phyloP scores from a whole-genome alignment of 148 eudicot species.

The Tetragonia tetragonoides region DNA sequence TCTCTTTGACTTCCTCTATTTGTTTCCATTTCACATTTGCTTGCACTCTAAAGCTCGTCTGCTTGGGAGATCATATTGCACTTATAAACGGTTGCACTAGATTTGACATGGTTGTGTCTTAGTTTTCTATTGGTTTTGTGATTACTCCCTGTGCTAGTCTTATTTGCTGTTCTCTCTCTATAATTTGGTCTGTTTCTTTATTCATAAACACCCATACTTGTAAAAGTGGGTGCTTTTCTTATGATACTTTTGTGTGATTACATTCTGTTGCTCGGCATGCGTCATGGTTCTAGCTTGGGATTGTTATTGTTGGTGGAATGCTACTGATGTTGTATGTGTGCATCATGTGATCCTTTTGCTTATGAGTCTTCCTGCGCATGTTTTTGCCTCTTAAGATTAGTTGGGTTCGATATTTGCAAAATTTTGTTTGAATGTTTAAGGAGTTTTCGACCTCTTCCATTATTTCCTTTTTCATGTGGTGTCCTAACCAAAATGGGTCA shows the following conservation, averaged over 20 bases:
- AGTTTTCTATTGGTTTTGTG: neutral
- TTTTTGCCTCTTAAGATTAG: neutral
- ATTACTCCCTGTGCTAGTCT: neutral
- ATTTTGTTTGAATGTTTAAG: neutral
- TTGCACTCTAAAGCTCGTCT: neutral
- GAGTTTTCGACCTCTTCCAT: neutral
- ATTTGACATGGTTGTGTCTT: neutral
- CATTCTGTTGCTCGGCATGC: neutral
- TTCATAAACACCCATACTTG: neutral
- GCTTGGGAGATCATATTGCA: neutral
- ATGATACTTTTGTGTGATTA: neutral
- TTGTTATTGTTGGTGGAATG: neutral
- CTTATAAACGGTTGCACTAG: neutral
- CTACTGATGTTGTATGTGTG: neutral
- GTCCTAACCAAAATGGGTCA: neutral
- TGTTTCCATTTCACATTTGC: neutral
- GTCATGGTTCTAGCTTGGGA: neutral
- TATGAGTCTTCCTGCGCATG: neutral
- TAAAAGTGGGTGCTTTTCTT: neutral
- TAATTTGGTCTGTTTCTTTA: neutral
- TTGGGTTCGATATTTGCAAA: neutral
- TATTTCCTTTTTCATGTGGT: neutral
- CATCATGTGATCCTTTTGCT: neutral
- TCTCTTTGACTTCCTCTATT: neutral
- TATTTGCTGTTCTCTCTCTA: neutral